Evolutionary conservation across 2,329 filamentous ascomycete species (phyloP).

Genomic region (Claviceps quebecensis): DNA sequence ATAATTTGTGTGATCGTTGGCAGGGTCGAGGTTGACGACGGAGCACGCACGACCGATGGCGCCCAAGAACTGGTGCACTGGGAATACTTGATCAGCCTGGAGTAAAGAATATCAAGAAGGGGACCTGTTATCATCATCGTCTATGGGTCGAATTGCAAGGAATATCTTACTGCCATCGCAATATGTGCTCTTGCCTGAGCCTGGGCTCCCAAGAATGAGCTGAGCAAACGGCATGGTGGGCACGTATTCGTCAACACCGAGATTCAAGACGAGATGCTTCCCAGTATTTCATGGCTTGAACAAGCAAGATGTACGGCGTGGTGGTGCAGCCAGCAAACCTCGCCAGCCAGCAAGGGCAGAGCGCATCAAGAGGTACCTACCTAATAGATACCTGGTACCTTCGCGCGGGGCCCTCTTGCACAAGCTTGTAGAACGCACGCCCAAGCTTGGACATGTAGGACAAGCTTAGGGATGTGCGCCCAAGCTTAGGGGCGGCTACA

Average conservation of each 20-base stretch:
- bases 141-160: not conserved
- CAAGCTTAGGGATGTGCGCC: no score
- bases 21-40: conserved; percentile 90
- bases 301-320: not conserved
- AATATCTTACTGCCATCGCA: conserved; percentile 73
- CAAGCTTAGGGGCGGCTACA: no score
- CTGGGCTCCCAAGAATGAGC: conserved; percentile 85
- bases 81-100: not conserved
- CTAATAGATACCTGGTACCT: no score
- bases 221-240: conserved; percentile 49
- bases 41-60: conserved; percentile 92
- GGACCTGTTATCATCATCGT: not conserved
- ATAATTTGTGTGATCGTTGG: conserved; percentile 87
- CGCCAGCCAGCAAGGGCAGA: not conserved
- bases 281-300: not conserved
- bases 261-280: not conserved
- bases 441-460: no score
- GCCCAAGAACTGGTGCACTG: conserved; percentile 92
- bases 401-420: no score
- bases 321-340: not conserved
- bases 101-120: not conserved
- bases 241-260: not conserved
- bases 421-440: no score
- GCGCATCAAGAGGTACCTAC: not conserved
- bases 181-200: conserved; percentile 92